Evolutionary conservation across 2,329 filamentous ascomycete species (phyloP), one percentile per base, ranked within the genome.

Genomic region (Arthrinium puccinioides): DNA sequence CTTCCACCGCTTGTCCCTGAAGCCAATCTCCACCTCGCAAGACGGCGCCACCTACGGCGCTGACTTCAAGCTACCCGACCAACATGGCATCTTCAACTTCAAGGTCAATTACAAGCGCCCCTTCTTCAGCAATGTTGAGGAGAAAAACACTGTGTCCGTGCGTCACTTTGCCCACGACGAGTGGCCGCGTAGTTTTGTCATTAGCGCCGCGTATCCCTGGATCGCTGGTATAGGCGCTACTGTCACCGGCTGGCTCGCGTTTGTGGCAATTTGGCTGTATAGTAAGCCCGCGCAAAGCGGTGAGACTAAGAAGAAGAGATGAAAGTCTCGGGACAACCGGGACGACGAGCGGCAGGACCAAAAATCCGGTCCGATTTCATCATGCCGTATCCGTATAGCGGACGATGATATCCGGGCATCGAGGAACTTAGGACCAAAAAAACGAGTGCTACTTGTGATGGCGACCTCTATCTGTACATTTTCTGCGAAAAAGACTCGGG

Each of bases 31-130:
- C 21, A 70, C 69, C 19, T 82, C 79, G 2, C 62, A 71, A 38
- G 81, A 86, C 51, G 79, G 80, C 46, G 82, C 85, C 34, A 73
- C 84, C 44, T 98, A 82, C 69, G 73, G 74, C 45, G 73, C 76
- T 31, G 73, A 76, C 18, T 96, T 98, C 65, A 84, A 73, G 46
- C 75, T 90, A 4, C 92, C 92, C 5, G 92, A 98, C 60, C 92
- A 98, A 65, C 92, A 98, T 67, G 92, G 92, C 57, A 96, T 98
- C 65, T 98, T 97, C 75, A 94, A 94, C 68, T 97, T 98, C 75
- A 79, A 82, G 57, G 75, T 97, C 62, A 94, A 96, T 73, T 96
- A 97, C 74, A 94, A 94, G 72, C 81, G 92, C 6, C 88, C 90
- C 2, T 94, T 96, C 71, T 66, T 94, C 50, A 92, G 80, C 53